phyloP scores from a whole-genome alignment of 345 rosid genomes.

The Eucalyptus marginata region DNA sequence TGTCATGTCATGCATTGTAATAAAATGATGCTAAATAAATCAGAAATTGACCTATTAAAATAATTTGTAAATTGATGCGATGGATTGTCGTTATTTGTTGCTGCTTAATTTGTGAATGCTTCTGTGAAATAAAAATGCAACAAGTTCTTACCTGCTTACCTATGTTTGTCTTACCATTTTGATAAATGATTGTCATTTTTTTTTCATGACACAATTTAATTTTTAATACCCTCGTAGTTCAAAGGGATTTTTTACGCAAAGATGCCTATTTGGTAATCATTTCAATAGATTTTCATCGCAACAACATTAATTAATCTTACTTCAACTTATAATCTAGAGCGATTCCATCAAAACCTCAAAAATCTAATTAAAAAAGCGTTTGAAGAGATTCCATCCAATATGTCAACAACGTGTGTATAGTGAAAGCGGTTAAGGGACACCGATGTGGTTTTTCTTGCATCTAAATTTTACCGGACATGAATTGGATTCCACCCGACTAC shows the following conservation, averaged over 20 bases:
- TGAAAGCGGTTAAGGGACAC: neutral
- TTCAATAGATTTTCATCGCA: neutral
- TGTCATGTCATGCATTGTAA: neutral
- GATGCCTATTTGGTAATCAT: neutral
- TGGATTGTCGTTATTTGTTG: too few relatives aligned
- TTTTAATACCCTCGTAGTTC: too few relatives aligned
- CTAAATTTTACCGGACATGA: neutral
- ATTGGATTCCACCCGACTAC: neutral
- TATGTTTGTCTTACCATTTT: neutral
- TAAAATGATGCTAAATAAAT: neutral
- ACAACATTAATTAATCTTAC: neutral
- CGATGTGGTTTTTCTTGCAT: neutral
- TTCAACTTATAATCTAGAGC: neutral
- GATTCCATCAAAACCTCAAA: neutral
- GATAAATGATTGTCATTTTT: neutral
- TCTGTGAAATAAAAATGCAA: neutral
- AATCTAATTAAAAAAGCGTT: neutral
- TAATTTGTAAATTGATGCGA: neutral
- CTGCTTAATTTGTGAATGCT: neutral
- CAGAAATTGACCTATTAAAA: neutral
- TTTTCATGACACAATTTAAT: neutral
- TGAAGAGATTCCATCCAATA: neutral
- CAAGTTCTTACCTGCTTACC: rapidly evolving
- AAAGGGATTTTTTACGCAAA: rapidly evolving
- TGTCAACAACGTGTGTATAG: neutral